Evolutionary conservation across 1,139 yeast genomes (phyloP).

Genomic region (Taphrina flavorubra): DNA sequence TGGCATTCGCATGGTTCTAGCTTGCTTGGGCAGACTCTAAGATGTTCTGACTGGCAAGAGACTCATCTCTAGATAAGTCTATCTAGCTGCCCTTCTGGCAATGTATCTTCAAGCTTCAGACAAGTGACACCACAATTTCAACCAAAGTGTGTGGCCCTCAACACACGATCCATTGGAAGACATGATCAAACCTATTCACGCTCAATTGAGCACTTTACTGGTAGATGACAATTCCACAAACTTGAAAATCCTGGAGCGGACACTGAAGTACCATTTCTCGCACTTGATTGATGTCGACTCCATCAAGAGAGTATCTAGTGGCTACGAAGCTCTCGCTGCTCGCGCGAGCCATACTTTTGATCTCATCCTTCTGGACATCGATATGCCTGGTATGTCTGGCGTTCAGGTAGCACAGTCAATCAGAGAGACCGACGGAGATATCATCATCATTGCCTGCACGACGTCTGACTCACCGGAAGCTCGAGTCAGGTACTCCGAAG

Average conservation of each 20-base stretch:
- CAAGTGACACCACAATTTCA: background rate
- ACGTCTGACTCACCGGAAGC: conserved; percentile 26
- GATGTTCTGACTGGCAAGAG: background rate
- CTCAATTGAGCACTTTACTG: conserved; percentile 22
- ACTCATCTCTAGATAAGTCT: background rate
- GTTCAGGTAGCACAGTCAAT: conserved; percentile 29
- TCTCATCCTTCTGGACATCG: conserved; percentile 37
- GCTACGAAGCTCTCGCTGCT: conserved; percentile 31
- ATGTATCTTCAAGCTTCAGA: background rate
- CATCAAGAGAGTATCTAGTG: conserved; percentile 16
- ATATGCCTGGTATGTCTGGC: conserved; percentile 39
- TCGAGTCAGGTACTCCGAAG: conserved; percentile 16
- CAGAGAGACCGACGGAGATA: conserved; percentile 7
- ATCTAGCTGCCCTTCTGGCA: background rate
- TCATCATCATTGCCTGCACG: conserved; percentile 36
- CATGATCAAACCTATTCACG: conserved; percentile 9
- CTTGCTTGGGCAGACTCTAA: background rate
- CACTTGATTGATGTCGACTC: conserved; percentile 21
- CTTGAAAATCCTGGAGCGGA: conserved; percentile 33
- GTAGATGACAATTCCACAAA: conserved; percentile 39
- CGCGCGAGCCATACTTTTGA: conserved; percentile 4
- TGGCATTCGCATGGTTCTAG: conserved; percentile 9
- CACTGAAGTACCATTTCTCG: conserved; percentile 29
- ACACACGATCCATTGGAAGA: background rate
- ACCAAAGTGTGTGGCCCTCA: background rate